Evolutionary conservation across 169 alveolate species (phyloP).

Genomic region (Besnoitia besnoiti): DNA sequence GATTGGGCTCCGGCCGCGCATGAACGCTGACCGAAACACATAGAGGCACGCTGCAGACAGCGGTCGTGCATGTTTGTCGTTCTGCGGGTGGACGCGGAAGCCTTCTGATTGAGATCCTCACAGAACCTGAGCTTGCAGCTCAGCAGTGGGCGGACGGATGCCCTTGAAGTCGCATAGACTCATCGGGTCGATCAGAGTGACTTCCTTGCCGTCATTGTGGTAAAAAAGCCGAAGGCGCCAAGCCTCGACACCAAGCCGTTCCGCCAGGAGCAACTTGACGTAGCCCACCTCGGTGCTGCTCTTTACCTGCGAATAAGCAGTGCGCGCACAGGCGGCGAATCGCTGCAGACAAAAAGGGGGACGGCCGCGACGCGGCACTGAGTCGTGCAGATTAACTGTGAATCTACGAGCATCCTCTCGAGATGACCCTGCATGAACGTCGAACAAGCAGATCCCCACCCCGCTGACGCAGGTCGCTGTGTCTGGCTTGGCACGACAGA

Average conservation of each 20-base stretch:
- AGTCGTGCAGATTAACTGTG: too few species aligned
- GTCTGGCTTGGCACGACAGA: too few species aligned
- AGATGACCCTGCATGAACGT: too few species aligned
- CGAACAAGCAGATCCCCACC: too few species aligned
- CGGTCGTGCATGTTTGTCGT: too few species aligned
- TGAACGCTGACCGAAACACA: too few species aligned
- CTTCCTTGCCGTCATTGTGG: constrained; percentile 47
- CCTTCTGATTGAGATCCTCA: too few species aligned
- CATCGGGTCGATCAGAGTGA: constrained; percentile 74
- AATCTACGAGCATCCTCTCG: too few species aligned
- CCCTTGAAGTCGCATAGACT: constrained; percentile 75
- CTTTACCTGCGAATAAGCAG: constrained; percentile 52
- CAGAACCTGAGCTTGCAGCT: constrained; percentile 64
- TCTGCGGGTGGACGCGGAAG: too few species aligned
- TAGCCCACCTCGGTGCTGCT: constrained; percentile 76
- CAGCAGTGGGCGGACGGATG: constrained; percentile 71
- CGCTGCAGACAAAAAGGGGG: background rate
- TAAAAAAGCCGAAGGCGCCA: constrained; percentile 62
- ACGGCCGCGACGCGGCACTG: background rate
- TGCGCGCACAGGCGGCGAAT: background rate
- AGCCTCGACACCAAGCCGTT: constrained; percentile 64
- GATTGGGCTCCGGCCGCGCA: too few species aligned
- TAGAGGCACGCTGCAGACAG: too few species aligned
- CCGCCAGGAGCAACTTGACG: constrained; percentile 74
- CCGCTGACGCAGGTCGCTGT: too few species aligned